phyloP scores from a whole-genome alignment of 371 early-diverging fungal genomes.

The Mucor plumbeus region DNA sequence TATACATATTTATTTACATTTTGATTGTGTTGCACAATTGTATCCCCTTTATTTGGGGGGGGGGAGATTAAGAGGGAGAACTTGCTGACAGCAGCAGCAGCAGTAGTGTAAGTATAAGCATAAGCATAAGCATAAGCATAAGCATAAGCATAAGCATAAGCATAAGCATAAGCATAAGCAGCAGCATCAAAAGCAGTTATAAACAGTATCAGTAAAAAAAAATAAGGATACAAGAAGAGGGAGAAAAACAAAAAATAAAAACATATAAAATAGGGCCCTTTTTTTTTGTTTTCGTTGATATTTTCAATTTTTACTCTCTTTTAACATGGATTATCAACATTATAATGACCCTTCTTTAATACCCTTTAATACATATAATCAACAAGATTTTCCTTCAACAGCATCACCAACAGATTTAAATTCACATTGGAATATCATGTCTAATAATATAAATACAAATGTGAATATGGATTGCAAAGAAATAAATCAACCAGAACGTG shows the following conservation, averaged over 20 bases:
- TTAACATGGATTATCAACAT: conserved; percentile 1
- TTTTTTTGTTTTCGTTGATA: neutral
- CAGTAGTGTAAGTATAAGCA: too few species aligned
- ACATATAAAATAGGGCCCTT: conserved; percentile 7
- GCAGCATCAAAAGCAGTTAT: conserved; percentile 1
- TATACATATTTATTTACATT: neutral
- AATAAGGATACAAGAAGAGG: neutral
- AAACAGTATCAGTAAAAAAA: neutral
- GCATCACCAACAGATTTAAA: neutral
- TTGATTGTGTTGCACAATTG: neutral
- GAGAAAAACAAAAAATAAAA: neutral
- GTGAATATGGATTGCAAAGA: conserved; percentile 2
- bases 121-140: too few species aligned
- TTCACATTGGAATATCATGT: neutral
- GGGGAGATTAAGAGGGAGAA: neutral
- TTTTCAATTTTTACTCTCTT: neutral
- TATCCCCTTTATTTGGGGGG: neutral
- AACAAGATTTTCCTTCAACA: neutral
- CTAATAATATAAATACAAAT: neutral
- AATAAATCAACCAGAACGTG: conserved; percentile 28
- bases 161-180: conserved; percentile 2
- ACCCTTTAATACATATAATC: neutral
- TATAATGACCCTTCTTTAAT: conserved; percentile 6
- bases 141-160: conserved; percentile 3
- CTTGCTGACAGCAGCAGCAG: conserved; percentile 6